Percentiles rank a stretch among this genome's conserved stretches.
These are phyloP conservation scores for Daldinia caldariorum DNA, from an alignment of 495 filamentous ascomycete species.

Conservation along the genomic window DNA sequence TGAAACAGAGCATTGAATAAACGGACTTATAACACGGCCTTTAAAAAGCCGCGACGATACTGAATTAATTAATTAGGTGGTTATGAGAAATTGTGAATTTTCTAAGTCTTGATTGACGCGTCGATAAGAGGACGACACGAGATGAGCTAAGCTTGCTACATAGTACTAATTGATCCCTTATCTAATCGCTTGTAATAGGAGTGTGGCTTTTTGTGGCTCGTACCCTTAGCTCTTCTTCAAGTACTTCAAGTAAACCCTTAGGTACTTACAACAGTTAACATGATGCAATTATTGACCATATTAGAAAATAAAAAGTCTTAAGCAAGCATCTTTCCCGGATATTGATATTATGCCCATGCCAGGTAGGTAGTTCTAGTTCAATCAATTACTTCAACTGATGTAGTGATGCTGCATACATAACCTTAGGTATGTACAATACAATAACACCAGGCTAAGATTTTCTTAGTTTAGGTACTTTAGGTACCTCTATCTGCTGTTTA, in stretches of 20 bases:
- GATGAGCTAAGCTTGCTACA: slow-evolving; percentile 13
- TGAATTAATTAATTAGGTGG: neutral
- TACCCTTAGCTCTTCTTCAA: neutral
- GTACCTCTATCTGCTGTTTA: neutral
- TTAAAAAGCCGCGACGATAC: neutral
- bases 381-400: slow-evolving; percentile 8
- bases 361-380: too few relatives aligned
- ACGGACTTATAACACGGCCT: neutral
- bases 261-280: too few relatives aligned
- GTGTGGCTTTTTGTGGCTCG: slow-evolving; percentile 20
- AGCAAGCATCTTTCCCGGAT: too few relatives aligned
- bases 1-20: slow-evolving; percentile 1
- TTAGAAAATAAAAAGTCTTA: neutral
- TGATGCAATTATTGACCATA: too few relatives aligned
- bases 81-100: slow-evolving; percentile 23
- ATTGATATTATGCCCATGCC: neutral
- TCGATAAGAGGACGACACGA: slow-evolving; percentile 31
- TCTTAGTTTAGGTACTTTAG: too few relatives aligned
- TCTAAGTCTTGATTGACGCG: slow-evolving; percentile 29
- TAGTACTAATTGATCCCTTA: slow-evolving; percentile 15
- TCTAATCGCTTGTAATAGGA: slow-evolving; percentile 26
- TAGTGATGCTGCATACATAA: neutral
- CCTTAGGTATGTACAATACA: too few relatives aligned
- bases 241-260: too few relatives aligned
- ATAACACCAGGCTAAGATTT: neutral